These are phyloP conservation scores for Rhytidiadelphus loreus DNA, from an alignment of 225 moss, liverwort and hornwort species.

Conservation along the genomic window DNA sequence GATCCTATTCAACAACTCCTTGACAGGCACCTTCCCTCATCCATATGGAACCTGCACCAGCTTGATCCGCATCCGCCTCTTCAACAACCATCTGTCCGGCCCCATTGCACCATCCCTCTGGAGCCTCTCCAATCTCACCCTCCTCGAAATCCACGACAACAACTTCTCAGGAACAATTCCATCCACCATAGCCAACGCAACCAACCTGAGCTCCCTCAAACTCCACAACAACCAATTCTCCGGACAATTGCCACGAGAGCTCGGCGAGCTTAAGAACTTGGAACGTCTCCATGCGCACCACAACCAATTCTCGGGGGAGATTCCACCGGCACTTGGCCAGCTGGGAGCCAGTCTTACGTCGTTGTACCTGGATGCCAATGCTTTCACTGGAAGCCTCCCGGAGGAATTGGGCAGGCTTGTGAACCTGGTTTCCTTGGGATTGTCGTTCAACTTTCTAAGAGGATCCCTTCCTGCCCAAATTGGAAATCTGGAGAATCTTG, in stretches of 20 bases:
- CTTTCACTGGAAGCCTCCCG: conserved; percentile 1
- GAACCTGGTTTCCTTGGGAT: conserved; percentile 13
- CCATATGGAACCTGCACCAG: conserved; percentile 16
- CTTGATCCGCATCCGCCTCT: conserved; percentile 30
- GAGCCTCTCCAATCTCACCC: conserved; percentile 15
- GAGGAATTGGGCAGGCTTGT: background rate
- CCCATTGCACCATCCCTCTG: background rate
- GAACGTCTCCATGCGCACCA: conserved; percentile 18
- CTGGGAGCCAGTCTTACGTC: conserved; percentile 9
- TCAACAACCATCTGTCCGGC: conserved; percentile 23
- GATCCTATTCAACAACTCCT: conserved; percentile 36
- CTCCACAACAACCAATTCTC: conserved; percentile 29
- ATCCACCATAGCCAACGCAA: background rate
- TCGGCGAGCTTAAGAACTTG: conserved; percentile 1
- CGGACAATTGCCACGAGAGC: background rate
- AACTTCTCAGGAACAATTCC: conserved; percentile 15
- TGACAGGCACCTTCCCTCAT: conserved; percentile 18
- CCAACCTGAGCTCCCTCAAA: conserved; percentile 18
- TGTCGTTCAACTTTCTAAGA: conserved; percentile 12
- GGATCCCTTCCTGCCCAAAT: conserved; percentile 19
- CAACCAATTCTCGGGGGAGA: conserved; percentile 17
- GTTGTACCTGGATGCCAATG: conserved; percentile 21
- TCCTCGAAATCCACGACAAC: conserved; percentile 40
- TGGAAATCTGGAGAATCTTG: conserved; percentile 1
- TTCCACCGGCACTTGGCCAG: conserved; percentile 1